Evolutionary conservation across 164 flowering plant genomes (phyloP).

Genomic region (Vitis cinerea): DNA sequence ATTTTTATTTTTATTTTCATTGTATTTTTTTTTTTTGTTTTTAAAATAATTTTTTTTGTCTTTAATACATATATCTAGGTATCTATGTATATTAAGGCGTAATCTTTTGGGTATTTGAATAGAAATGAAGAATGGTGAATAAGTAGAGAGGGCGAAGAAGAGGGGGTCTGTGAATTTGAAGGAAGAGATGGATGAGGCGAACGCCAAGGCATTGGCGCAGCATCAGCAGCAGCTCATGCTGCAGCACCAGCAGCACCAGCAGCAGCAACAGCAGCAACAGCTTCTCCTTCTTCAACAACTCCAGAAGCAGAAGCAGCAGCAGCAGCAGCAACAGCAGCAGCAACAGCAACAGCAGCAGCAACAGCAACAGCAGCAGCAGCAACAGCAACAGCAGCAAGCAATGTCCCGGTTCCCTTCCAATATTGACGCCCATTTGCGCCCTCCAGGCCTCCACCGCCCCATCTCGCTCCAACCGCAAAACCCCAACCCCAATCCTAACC

Average conservation of each 20-base stretch:
- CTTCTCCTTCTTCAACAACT: conserved; percentile 23
- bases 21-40: too few species aligned
- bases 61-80: too few species aligned
- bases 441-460: conserved; percentile 52
- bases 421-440: conserved; percentile 85
- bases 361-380: conserved; percentile 20
- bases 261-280: conserved; percentile 37
- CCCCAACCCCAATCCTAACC: conserved; percentile 20
- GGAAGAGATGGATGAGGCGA: conserved; percentile 47
- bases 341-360: conserved; percentile 42
- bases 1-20: too few species aligned
- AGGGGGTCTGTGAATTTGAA: background rate
- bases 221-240: conserved; percentile 36
- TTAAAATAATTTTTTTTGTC: too few species aligned
- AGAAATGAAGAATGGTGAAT: background rate
- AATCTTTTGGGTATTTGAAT: too few species aligned
- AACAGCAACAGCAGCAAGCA: conserved; percentile 31
- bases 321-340: conserved; percentile 40
- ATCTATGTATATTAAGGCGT: too few species aligned
- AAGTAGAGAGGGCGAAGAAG: conserved; percentile 9
- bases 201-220: conserved; percentile 40
- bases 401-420: conserved; percentile 94
- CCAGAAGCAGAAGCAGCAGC: conserved; percentile 36
- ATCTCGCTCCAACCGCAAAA: conserved; percentile 35
- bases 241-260: conserved; percentile 32